These are phyloP conservation scores for Juncus effusus DNA, from an alignment of 176 grass and related monocot genomes.

Conservation along the genomic window DNA sequence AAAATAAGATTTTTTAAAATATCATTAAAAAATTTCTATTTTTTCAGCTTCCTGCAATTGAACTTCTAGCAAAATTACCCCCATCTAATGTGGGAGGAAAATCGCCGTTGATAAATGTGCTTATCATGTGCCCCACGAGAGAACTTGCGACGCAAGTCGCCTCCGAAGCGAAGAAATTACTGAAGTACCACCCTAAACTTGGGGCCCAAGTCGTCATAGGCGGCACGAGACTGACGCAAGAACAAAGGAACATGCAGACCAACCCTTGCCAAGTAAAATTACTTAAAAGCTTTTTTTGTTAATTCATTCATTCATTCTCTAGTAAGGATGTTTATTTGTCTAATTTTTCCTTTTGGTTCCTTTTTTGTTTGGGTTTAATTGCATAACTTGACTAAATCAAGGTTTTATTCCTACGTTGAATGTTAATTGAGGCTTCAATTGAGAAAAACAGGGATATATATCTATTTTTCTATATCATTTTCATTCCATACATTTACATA, in stretches of 20 bases:
- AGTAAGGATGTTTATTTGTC: no score
- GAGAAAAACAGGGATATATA: no score
- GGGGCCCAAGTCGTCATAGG: conserved; percentile 90
- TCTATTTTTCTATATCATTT: no score
- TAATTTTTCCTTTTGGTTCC: no score
- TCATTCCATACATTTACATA: no score
- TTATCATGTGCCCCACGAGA: conserved; percentile 75
- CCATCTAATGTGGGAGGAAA: conserved; percentile 31
- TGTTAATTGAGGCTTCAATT: no score
- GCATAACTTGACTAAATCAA: no score
- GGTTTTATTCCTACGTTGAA: no score
- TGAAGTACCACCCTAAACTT: conserved; percentile 72
- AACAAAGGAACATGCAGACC: conserved; percentile 71
- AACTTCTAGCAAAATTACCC: conserved; percentile 65
- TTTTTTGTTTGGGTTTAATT: no score
- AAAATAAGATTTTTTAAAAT: no score
- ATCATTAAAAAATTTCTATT: conserved; percentile 26
- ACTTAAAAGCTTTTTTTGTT: no score
- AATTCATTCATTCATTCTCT: no score
- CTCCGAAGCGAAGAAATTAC: conserved; percentile 78
- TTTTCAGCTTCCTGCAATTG: conserved; percentile 89
- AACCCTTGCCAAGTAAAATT: conserved; percentile 73
- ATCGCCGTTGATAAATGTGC: conserved; percentile 76
- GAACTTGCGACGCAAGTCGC: conserved; percentile 91
- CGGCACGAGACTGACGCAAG: conserved; percentile 61